Percentiles rank a stretch among this genome's conserved stretches.
Evolutionary conservation across 129 eudicot species (phyloP).

Genomic region (Saussurea involucrata): DNA sequence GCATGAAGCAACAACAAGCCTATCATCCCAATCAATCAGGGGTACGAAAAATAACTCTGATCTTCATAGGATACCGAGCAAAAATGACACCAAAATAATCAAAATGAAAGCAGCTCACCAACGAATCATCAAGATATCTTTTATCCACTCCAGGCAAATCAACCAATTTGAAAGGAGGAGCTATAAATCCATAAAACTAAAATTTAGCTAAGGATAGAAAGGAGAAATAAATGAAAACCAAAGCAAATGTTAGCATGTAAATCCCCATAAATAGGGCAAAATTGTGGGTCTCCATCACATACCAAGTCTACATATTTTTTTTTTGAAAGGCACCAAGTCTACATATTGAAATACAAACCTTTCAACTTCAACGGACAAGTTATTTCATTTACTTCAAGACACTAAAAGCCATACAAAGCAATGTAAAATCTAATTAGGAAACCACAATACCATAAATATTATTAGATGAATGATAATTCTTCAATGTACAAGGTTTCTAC

Average conservation of each 20-base stretch:
- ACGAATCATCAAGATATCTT: constrained; percentile 75
- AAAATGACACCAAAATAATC: neutral
- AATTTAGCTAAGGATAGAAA: neutral
- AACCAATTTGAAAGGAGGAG: constrained; percentile 84
- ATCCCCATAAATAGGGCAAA: too few species aligned
- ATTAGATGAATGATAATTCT: too few species aligned
- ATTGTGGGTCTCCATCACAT: too few species aligned
- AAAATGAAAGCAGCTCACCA: constrained; percentile 54
- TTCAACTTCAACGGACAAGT: too few species aligned
- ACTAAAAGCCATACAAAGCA: too few species aligned
- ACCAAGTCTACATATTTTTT: too few species aligned
- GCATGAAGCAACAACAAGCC: neutral
- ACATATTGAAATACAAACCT: too few species aligned
- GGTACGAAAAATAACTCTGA: neutral
- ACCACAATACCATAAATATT: too few species aligned
- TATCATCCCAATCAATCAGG: neutral
- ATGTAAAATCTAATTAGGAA: too few species aligned
- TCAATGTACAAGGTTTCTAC: too few species aligned
- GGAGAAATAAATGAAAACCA: constrained; percentile 6
- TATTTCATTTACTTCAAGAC: too few species aligned
- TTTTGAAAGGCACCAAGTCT: too few species aligned
- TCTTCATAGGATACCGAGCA: neutral
- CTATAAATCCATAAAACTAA: constrained; percentile 33
- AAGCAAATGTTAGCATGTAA: neutral
- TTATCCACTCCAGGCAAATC: constrained; percentile 96